Evolutionary conservation across 257 asterid genomes (phyloP).

Genomic region (Salvia hispanica): DNA sequence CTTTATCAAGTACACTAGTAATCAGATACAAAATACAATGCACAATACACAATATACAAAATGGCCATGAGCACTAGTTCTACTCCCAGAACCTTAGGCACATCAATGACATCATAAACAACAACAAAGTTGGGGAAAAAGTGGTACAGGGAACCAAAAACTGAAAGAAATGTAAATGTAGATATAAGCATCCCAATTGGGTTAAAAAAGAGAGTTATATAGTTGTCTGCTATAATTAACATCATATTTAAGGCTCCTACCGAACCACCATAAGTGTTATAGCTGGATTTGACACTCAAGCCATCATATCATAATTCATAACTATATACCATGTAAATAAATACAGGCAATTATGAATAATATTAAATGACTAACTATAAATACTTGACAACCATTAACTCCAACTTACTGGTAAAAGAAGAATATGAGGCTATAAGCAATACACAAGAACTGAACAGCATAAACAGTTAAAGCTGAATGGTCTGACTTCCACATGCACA

Average conservation of each 20-base stretch:
- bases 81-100: neutral
- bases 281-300: neutral
- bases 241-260: slow-evolving; percentile 1
- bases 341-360: neutral
- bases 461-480: slow-evolving; percentile 16
- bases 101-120: neutral
- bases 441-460: slow-evolving; percentile 10
- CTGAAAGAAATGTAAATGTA: neutral
- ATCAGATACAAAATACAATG: neutral
- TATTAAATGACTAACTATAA: neutral
- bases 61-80: slow-evolving; percentile 11
- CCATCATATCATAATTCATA: slow-evolving; percentile 11
- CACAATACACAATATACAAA: slow-evolving; percentile 3
- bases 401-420: neutral
- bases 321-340: neutral
- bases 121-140: neutral
- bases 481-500: slow-evolving; percentile 11
- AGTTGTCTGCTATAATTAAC: neutral
- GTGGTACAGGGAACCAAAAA: neutral
- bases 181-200: slow-evolving; percentile 7
- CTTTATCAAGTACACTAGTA: neutral
- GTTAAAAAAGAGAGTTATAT: slow-evolving; percentile 5
- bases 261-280: slow-evolving; percentile 7
- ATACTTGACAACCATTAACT: neutral
- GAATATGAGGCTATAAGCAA: slow-evolving; percentile 4